Evolutionary conservation across 2,329 filamentous ascomycete species (phyloP), one percentile per base, ranked within the genome.

Genomic region (Trichothecium sympodiale): DNA sequence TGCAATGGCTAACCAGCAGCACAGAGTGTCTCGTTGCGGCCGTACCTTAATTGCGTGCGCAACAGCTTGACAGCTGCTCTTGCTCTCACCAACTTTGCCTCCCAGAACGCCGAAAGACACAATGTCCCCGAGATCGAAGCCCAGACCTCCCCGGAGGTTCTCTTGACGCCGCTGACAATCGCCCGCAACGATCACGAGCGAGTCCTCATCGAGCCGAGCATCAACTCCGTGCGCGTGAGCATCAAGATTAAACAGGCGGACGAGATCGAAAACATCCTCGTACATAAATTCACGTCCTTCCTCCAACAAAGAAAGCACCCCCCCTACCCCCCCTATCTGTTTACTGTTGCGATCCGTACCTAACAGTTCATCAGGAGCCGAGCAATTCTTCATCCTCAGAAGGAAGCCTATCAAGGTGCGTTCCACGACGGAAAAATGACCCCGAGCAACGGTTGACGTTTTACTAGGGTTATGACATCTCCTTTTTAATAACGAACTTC

Each of bases 201-300:
- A 50, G 89, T 98, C 47, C 69, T 94, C 42, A 94, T 96, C 56
- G 89, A 96, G 66, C 88, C 91, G 36, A 91, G 84, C 59, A 82
- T 96, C 65, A 98, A 98, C 73, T 93, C 84, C 48, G 83, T 98
- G 48, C 82, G 91, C 49, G 83, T 98, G 54, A 94, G 86, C 73
- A 94, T 98, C 67, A 86, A 89, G 70, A 95, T 98, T 62, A 98
- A 98, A 68, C 91, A 98, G 69, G 91, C 91, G 43, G 91, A 98
- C 60, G 91, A 98, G 67, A 98, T 96, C 52, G 91, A 98, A 62
- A 77, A 93, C 57, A 96, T 98, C 45, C 68, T 98, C 42, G 91
- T 98, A 45, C 91, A 96, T 67, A 98, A 98, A 64, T 96, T 98
- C 54, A 94, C 88, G 29, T 75, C 91, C 38, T 98, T 98, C 71